Percentiles rank a stretch among this genome's conserved stretches.
phyloP scores from a whole-genome alignment of 176 grass and related monocot genomes.

The Luzula sylvatica region DNA sequence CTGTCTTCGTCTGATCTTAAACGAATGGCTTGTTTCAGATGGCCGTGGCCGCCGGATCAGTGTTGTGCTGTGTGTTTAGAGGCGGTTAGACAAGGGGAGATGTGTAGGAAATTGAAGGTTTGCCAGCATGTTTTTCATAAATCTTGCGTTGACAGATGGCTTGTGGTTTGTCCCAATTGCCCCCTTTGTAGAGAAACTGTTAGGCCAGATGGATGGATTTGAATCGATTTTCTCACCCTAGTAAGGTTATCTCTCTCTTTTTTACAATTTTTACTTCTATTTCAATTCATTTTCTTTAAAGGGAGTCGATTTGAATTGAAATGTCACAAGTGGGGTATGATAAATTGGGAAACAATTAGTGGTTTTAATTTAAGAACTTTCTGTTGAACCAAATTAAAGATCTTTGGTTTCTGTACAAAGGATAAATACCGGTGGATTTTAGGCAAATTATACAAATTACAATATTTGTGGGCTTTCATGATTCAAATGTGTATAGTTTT shows the following conservation, averaged over 20 bases:
- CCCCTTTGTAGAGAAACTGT: constrained; percentile 67
- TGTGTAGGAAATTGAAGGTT: constrained; percentile 47
- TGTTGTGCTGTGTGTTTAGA: constrained; percentile 62
- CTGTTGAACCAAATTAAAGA: too few relatives aligned
- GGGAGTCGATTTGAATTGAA: not conserved
- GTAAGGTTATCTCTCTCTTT: not conserved
- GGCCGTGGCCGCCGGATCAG: not conserved
- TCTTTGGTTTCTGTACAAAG: too few relatives aligned
- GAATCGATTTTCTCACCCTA: constrained; percentile 1
- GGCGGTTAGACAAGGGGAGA: constrained; percentile 29
- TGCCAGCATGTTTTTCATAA: constrained; percentile 72
- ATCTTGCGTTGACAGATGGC: constrained; percentile 71
- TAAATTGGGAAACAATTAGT: not conserved
- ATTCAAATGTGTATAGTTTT: too few relatives aligned
- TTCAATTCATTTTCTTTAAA: not conserved
- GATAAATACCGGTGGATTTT: too few relatives aligned
- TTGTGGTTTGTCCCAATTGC: constrained; percentile 46
- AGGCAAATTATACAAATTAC: too few relatives aligned
- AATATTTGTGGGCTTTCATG: too few relatives aligned
- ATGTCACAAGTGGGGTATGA: constrained; percentile 1
- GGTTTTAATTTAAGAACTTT: too few relatives aligned
- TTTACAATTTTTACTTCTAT: not conserved
- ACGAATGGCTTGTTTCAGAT: constrained; percentile 22
- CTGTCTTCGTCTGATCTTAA: constrained; percentile 36
- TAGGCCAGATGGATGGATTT: not conserved